phyloP scores from a whole-genome alignment of 2,329 filamentous ascomycete genomes.

The Fusarium napiforme region DNA sequence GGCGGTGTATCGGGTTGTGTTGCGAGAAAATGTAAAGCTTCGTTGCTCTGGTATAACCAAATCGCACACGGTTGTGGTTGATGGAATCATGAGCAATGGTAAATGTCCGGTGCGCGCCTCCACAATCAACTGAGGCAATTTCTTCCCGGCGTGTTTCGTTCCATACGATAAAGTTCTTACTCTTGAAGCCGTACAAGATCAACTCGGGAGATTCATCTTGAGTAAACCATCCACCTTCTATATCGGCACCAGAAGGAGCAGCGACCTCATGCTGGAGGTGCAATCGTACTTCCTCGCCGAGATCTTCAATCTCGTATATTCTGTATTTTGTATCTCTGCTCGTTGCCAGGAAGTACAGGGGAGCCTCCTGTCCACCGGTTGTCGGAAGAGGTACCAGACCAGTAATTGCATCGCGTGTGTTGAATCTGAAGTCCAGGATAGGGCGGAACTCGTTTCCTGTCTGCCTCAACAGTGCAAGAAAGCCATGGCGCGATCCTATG shows the following conservation, averaged over 20 bases:
- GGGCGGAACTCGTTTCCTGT: constrained; percentile 44
- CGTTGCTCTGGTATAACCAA: constrained; percentile 81
- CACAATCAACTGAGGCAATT: constrained; percentile 79
- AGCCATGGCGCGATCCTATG: constrained; percentile 66
- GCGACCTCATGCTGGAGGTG: constrained; percentile 72
- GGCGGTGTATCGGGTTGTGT: constrained; percentile 48
- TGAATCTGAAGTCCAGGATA: constrained; percentile 52
- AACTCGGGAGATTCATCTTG: constrained; percentile 60
- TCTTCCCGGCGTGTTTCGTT: constrained; percentile 78
- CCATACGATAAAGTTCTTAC: constrained; percentile 83
- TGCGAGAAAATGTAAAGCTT: constrained; percentile 61
- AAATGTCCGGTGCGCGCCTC: constrained; percentile 85
- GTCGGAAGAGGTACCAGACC: constrained; percentile 64
- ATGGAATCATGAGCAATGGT: constrained; percentile 53
- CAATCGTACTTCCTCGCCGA: constrained; percentile 44
- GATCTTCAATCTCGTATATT: constrained; percentile 62
- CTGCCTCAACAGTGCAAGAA: constrained; percentile 52
- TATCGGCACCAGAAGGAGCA: constrained; percentile 77
- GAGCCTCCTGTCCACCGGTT: constrained; percentile 23
- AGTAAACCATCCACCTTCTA: constrained; percentile 77
- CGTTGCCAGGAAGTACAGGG: constrained; percentile 71
- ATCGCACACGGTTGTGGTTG: constrained; percentile 54
- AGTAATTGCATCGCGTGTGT: constrained; percentile 74
- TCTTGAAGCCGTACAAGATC: constrained; percentile 82
- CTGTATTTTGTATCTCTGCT: constrained; percentile 82